Evolutionary conservation across 306 rosid species (phyloP), one percentile per base, ranked within the genome.

Genomic region (Quercus bicolor): DNA sequence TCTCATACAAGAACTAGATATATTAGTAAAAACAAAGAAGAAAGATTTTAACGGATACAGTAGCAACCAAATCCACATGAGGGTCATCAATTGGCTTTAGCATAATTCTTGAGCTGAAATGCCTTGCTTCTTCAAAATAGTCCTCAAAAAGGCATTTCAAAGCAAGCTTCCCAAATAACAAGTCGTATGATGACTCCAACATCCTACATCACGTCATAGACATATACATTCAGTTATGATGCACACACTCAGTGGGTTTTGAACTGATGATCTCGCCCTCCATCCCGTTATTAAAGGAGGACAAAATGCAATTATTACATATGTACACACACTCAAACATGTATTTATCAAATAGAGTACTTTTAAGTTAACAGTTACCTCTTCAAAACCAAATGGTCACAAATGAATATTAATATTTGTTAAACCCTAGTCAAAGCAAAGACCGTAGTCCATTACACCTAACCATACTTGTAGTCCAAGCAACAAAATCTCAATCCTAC

Each of bases 31-130:
- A 57, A 4, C 15, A n/a, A 68, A 31, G 2, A 26, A 33, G 4
- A 20, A 68, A 48, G 24, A 68, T 29, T 53, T 24, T 1, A 5
- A 60, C 40, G 87, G 89, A 88, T 92, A 95, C 98, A 4, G 96
- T 92, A 48, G 99, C 99, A 34, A 95, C 85, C 78, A 93, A 86
- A 91, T 95, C 98, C 24, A 95, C 99, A 81, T 90, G 93, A 68
- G 97, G 99, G 70, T 95, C 99, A 54, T 93, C 99, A 51, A 93
- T 89, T 3, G 99, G 99, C 79, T 93, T 93, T n/a, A 95, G 92
- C 98, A 95, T 91, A 21, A 95, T 93, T 78, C 87, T 65, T 10
- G 99, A 83, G 72, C 82, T 80, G 79, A 95, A 90, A 78, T 93
- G 92, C 75, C 83, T 79, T 1, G 97, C 94, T 80, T 86, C 85